Evolutionary conservation across 768 basidiomycete genomes (phyloP), one percentile per base, ranked within the genome.

Genomic region (Amanita pseudoporphyria): DNA sequence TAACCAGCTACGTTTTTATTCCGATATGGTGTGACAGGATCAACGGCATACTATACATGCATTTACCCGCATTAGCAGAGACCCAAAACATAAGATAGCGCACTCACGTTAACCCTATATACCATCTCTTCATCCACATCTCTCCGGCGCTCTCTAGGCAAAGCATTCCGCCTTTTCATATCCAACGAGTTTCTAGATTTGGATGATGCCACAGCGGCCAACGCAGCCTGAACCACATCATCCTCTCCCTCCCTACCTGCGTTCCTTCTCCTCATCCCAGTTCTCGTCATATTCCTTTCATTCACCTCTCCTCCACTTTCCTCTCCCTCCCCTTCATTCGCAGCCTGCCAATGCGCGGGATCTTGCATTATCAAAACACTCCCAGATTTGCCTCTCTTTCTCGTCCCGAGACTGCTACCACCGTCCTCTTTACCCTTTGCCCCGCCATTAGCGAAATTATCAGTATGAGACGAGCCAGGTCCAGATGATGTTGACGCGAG

Each of bases 141-240:
- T 12, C 62, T 62, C 53, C 70, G 57, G 61, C 73, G 71, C 55
- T 78, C 70, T 54, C 57, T 59, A 1, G 73, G 74, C 51, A 74
- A 51, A 12, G 71, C 69, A 14, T 51, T 61, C 43, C 81, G 68
- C 51, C 64, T 69, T 48, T 67, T 52, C 36, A 53, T 53, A 26
- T 56, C 64, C 60, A 48, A 65, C 9, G 77, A 76, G 54, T 77
- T 79, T 49, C 71, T 67, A 9, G 39, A 35, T 52, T 81, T 67
- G 22, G 78, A 72, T 3, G 75, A 74, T 4, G 79, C 76, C 36
- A 82, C 76, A 30, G 81, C 77, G 38, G 76, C 79, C 54, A 85
- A 61, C 40, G 83, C 82, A 47, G 79, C 73, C 22, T 72, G 70
- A 1, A 74, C 72, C 28, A 82, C 66, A 56, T 77, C 47, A 49